Evolutionary conservation across 352 stramenopile genomes (phyloP), one percentile per base, ranked within the genome.

Genomic region (Globisporangium canariense): DNA sequence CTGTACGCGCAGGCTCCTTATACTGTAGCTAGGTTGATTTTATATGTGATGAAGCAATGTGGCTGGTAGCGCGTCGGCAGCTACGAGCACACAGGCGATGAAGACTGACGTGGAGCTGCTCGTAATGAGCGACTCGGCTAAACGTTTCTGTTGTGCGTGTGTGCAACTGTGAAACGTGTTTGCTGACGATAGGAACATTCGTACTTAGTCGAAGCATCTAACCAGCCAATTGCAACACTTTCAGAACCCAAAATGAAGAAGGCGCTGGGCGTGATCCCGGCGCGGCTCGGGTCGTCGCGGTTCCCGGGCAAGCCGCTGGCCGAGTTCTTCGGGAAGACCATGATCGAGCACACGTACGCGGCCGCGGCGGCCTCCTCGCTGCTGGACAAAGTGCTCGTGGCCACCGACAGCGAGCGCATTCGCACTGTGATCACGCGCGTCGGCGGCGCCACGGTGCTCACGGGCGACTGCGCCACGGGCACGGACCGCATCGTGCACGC

Each of bases 321-420:
- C 52, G 67, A 91, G 69, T 82, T 96, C 73, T 89, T 88, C 58
- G 86, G 86, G 8, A 86, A 81, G 66, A 77, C 86, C 0, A 93
- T 94, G 86, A 89, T 94, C 62, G 79, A 93, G 68, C 88, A 93
- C 67, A 96, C 86, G 41, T 91, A 86, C 60, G 74, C 74, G 43
- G 86, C 87, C 28, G 83, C 81, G 3, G 47, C 60, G 14, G 70
- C 72, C 7, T 78, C 82, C 4, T 74, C 62, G 50, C 47, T 87
- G 58, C 78, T 94, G 18, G 67, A 66, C 36, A 87, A 91, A 68
- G 80, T 96, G n/a, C 67, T 93, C 30, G 86, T 96, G 34, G 81
- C 81, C 28, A 96, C 82, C 55, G 88, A 96, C 69, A 92, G 83
- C 60, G 66, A 76, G 46, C 74, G 67, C 14, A 78, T 96, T 18